Evolutionary conservation across 2,329 filamentous ascomycete genomes (phyloP), one percentile per base, ranked within the genome.

Genomic region (Dendrostoma leiphaemia): DNA sequence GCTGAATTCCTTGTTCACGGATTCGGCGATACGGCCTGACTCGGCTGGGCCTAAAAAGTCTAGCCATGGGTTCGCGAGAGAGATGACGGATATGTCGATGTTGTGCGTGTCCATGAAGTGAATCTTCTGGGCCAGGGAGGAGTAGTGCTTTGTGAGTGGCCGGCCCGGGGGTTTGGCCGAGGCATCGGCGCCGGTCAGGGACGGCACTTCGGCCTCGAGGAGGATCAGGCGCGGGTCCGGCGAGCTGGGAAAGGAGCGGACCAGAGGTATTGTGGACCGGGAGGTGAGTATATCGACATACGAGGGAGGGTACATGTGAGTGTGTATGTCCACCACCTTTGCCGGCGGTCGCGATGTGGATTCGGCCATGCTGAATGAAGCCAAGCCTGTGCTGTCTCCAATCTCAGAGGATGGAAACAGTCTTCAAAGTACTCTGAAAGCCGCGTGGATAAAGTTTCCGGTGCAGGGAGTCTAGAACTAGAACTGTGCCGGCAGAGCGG

Each of bases 11-110:
- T 86, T 76, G 69, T 96, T 97, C 68, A 96, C 86, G 1, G 76
- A 76, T 50, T 73, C 65, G 1, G 90, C 90, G 46, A 86, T 84
- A 28, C 71, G 67, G 2, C 80, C 81, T 0, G 89, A 88, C 60
- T 86, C 81, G 4, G 74, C 68, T 0, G 82, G 66, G 9, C 76
- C 67, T 0, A 96, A 72, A 66, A 96, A 97, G 71, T 97, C 92
- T 2, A 97, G 80, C 92, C 92, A 97, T 0, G 92, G 92, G 66
- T 97, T 97, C 13, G 92, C 92, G 21, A 96, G 83, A 1, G 90
- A 94, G 59, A 97, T 84, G 48, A 96, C 89, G 1, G 89, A 94
- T 60, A 88, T 84, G 69, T 88, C 82, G 67, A 97, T 96, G 50
- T 75, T 75, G 72, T 97, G 92, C 15, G 79, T 82, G 68, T 91